Evolutionary conservation across 495 filamentous ascomycete genomes (phyloP), one percentile per base, ranked within the genome.

Genomic region (Sporormia fimetaria): DNA sequence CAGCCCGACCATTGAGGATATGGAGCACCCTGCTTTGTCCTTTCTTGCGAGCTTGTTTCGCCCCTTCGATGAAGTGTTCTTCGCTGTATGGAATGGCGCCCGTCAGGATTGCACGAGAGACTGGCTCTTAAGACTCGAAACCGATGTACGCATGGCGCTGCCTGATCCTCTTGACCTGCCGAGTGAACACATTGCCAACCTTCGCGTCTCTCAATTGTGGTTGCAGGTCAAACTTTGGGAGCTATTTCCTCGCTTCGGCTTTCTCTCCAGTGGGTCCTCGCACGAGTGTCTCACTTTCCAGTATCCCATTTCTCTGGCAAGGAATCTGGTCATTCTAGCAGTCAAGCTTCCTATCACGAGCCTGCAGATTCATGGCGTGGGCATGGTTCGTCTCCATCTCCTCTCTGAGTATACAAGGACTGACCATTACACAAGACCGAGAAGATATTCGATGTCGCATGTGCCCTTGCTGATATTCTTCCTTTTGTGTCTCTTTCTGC

Each of bases 121-220:
- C 1, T 47, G 37, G 35, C 36, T 47, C 8, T 9, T 47, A 1
- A 23, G 22, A 9, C 24, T 47, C 6, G 44, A 47, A 18, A 11
- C 31, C 5, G 31, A 47, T 20, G 29, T 47, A 9, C 44, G 44
- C 8, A 47, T 37, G 10, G 36, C 44, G 28, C 30, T 47, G 7
- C 44, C 44, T 2, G 3, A 11, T 14, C 2, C 18, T 4, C 35
- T 47, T n/a, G 21, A 28, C 7, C n/a, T 47, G 16, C 35, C 44
- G 10, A 40, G 29, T 22, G 44, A 47, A 2, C 44, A 47, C n/a
- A 23, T 30, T 14, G 36, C 44, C 2, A 47, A 47, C 18, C 44
- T 47, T 9, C 44, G 44, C 25, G 37, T 47, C 21, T 47, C 44
- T 8, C 44, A 47, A 35, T 25, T 47, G 17, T 47, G 44, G 44